Evolutionary conservation across 352 stramenopile genomes (phyloP).

Genomic region (Blastocystis sp.): DNA sequence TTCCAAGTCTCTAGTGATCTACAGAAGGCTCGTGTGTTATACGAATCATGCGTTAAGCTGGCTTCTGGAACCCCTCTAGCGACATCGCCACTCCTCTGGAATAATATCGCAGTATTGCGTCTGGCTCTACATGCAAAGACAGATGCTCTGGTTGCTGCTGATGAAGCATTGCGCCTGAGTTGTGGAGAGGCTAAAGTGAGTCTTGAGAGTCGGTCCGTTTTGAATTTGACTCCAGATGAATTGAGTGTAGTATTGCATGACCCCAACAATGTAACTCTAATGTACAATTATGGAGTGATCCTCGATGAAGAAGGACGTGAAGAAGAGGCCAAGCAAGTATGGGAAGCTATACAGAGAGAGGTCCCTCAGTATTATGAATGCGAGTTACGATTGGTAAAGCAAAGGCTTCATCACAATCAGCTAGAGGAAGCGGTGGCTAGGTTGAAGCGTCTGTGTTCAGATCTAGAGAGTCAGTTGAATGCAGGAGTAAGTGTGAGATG

Average conservation of each 20-base stretch:
- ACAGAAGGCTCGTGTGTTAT: conserved; percentile 28
- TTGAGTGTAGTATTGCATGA: not conserved
- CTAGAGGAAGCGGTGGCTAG: not conserved
- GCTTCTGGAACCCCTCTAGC: not conserved
- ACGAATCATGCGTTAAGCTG: conserved; percentile 45
- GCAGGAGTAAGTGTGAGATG: not conserved
- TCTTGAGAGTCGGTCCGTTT: not conserved
- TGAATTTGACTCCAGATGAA: not conserved
- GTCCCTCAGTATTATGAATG: conserved; percentile 60
- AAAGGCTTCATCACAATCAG: not conserved
- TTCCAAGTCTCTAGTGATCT: conserved; percentile 21
- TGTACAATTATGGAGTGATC: conserved; percentile 54
- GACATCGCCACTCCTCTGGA: conserved; percentile 49
- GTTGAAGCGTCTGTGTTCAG: not conserved
- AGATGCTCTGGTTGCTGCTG: not conserved
- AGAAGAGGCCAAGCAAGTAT: not conserved
- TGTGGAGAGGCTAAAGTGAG: not conserved
- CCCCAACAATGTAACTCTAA: conserved; percentile 8
- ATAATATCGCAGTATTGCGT: conserved; percentile 44
- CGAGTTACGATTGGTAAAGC: conserved; percentile 17
- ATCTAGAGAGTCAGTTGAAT: conserved; percentile 16
- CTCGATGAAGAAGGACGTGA: not conserved
- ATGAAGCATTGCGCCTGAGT: conserved; percentile 35
- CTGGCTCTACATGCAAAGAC: not conserved
- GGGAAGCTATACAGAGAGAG: not conserved